phyloP scores from a whole-genome alignment of 176 grass and related monocot genomes.

The Zea mays region Zm-B73-REFERENCE-NAM-5.0 NC_050099.1:220685001-220685500 shows the following conservation, averaged over 20 bases:
- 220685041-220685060: neutral
- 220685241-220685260: neutral
- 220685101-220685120: neutral
- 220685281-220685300: neutral
- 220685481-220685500: no score
- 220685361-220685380: neutral
- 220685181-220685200: slow-evolving; percentile 16
- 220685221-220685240: neutral
- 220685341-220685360: neutral
- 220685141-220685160: neutral
- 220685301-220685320: neutral
- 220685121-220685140: slow-evolving; percentile 11
- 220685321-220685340: neutral
- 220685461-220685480: no score
- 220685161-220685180: neutral
- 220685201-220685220: neutral
- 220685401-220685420: slow-evolving; percentile 6
- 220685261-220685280: neutral
- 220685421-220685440: no score
- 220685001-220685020: slow-evolving; percentile 28
- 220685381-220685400: neutral
- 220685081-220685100: slow-evolving; percentile 18
- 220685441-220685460: no score
- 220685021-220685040: slow-evolving; percentile 25
- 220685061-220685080: slow-evolving; percentile 16